Conservation (phyloP, 1,284 basidiomycete genomes). For the Erythrobasidium hasegawianum region DNA sequence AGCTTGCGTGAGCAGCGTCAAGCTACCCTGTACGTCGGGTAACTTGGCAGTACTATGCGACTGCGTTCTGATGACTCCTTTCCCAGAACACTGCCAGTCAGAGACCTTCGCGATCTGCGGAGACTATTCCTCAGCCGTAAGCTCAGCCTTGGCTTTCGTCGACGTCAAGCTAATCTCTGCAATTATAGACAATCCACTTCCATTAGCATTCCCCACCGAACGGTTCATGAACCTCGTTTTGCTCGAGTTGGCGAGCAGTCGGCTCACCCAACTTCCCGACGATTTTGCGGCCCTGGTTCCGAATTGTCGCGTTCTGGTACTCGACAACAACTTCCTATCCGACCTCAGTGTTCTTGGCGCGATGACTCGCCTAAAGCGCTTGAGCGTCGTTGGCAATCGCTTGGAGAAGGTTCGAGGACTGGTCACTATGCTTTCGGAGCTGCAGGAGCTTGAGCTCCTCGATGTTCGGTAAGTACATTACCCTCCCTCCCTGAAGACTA, state of each 20-base stretch:
- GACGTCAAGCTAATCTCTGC: slow-evolving; percentile 46
- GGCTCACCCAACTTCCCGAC: slow-evolving; percentile 68
- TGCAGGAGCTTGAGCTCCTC: slow-evolving; percentile 74
- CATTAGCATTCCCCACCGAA: slow-evolving; percentile 54
- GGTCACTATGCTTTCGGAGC: slow-evolving; percentile 64
- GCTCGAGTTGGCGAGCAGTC: slow-evolving; percentile 87
- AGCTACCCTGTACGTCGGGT: slow-evolving; percentile 64
- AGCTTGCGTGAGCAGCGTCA: slow-evolving; percentile 84
- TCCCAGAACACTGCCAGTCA: slow-evolving; percentile 54
- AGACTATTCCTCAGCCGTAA: slow-evolving; percentile 88
- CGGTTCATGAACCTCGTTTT: slow-evolving; percentile 84
- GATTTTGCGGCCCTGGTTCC: slow-evolving; percentile 67
- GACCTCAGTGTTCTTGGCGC: slow-evolving; percentile 65
- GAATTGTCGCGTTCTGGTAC: slow-evolving; percentile 85
- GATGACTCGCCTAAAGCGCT: slow-evolving; percentile 69
- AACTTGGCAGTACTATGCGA: background rate
- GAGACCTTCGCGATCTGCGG: slow-evolving; percentile 81
- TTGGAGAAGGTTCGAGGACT: slow-evolving; percentile 66
- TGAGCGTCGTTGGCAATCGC: slow-evolving; percentile 79
- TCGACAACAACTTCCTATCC: slow-evolving; percentile 89
- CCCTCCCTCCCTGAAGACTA: background rate
- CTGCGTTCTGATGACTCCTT: background rate
- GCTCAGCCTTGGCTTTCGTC: slow-evolving; percentile 47
- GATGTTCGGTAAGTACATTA: slow-evolving; percentile 67
- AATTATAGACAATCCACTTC: slow-evolving; percentile 50